A percentile compares a stretch with the other conserved stretches of the same genome.
These are phyloP conservation scores for Ceratocystis variospora DNA, from an alignment of 2,329 filamentous ascomycete genomes.

Conservation along the genomic window DNA sequence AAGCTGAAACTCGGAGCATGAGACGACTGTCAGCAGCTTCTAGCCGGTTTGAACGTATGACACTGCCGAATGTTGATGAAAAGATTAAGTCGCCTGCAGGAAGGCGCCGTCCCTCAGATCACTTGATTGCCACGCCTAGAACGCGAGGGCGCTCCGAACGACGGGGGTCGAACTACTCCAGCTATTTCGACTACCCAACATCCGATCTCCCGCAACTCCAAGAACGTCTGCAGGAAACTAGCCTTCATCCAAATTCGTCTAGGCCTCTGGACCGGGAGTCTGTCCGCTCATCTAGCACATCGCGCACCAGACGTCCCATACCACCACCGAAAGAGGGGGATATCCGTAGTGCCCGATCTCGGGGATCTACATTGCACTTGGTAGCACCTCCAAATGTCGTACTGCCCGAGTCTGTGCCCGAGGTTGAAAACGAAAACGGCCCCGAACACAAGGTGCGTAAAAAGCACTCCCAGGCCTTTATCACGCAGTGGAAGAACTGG, in stretches of 20 bases:
- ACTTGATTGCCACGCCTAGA: constrained; percentile 37
- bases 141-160: constrained; percentile 66
- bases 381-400: constrained; percentile 51
- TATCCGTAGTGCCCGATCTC: constrained; percentile 53
- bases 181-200: constrained; percentile 49
- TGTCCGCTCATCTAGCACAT: constrained; percentile 61
- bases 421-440: constrained; percentile 20
- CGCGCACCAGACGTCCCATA: constrained; percentile 57
- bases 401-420: constrained; percentile 23
- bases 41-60: constrained; percentile 68
- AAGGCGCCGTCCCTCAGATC: constrained; percentile 31
- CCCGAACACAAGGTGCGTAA: constrained; percentile 37
- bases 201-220: constrained; percentile 66
- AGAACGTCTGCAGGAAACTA: constrained; percentile 34
- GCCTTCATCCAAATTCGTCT: constrained; percentile 37
- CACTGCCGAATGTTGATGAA: constrained; percentile 66
- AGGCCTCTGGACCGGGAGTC: constrained; percentile 69
- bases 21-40: constrained; percentile 79
- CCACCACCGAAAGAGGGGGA: constrained; percentile 76
- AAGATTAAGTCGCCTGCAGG: constrained; percentile 32
- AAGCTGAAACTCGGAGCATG: constrained; percentile 65
- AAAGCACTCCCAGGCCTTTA: constrained; percentile 44
- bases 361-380: constrained; percentile 75
- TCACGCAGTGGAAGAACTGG: constrained; percentile 50
- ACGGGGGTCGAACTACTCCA: constrained; percentile 52